These are phyloP conservation scores for Sinapis alba DNA, from an alignment of 441 rosid genomes.

Conservation along the genomic window DNA sequence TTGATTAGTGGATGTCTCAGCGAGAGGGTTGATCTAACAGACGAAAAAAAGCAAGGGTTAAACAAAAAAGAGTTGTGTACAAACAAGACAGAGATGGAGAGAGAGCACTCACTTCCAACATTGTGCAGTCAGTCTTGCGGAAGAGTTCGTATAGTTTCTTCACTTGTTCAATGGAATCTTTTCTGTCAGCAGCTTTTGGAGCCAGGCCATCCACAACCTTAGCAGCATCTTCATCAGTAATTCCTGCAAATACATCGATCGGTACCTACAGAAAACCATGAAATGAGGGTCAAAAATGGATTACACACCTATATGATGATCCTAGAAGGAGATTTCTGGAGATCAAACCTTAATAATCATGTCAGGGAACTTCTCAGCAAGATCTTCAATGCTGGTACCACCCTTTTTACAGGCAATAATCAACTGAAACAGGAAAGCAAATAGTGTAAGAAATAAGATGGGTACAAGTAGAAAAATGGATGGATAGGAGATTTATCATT, in stretches of 20 bases:
- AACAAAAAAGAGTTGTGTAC: not conserved
- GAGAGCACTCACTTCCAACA: slow-evolving; percentile 81
- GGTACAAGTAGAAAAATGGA: slow-evolving; percentile 5
- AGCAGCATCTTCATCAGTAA: slow-evolving; percentile 97
- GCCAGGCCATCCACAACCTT: slow-evolving; percentile 97
- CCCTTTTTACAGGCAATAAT: slow-evolving; percentile 95
- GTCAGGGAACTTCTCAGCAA: slow-evolving; percentile 95
- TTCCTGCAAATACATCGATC: slow-evolving; percentile 88
- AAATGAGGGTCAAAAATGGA: not conserved
- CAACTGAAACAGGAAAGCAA: slow-evolving; percentile 54
- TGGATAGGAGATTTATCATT: not conserved
- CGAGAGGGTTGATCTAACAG: slow-evolving; percentile 91
- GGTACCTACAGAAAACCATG: slow-evolving; percentile 67
- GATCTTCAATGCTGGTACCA: slow-evolving; percentile 99
- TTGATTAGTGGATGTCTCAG: slow-evolving; percentile 81
- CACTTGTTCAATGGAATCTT: slow-evolving; percentile 89
- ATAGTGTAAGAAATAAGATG: not conserved
- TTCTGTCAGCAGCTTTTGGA: slow-evolving; percentile 80
- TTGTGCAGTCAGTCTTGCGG: slow-evolving; percentile 80
- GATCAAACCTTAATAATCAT: slow-evolving; percentile 82
- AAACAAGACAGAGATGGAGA: not conserved
- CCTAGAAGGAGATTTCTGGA: not conserved
- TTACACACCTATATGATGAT: not conserved
- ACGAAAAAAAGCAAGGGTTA: slow-evolving; percentile 18
- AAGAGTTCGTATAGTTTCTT: slow-evolving; percentile 92